Conservation (phyloP, 2,329 filamentous ascomycete species). For the Fusarium oligoseptatum region DNA sequence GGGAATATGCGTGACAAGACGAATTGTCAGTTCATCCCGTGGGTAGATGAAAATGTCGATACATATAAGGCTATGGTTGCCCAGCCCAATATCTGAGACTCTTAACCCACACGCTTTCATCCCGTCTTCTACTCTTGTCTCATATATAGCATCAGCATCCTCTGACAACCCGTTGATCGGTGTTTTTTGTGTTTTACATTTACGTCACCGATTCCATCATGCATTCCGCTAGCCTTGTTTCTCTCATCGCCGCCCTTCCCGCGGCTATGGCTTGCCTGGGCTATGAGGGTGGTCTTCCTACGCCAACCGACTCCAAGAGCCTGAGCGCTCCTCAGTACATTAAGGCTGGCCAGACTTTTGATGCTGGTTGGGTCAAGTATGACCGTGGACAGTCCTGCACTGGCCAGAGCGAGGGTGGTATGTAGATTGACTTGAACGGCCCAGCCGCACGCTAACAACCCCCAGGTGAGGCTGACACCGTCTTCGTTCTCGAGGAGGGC, state of each 20-base stretch:
- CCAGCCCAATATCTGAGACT: not conserved
- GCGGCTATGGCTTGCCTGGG: conserved; percentile 49
- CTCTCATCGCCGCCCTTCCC: conserved; percentile 36
- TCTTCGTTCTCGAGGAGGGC: conserved; percentile 56
- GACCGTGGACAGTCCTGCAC: conserved; percentile 57
- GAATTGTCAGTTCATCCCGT: not conserved
- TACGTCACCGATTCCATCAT: conserved; percentile 25
- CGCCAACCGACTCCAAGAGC: conserved; percentile 40
- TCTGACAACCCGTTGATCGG: conserved; percentile 23
- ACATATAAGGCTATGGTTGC: not conserved
- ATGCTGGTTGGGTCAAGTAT: conserved; percentile 51
- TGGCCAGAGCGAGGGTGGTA: conserved; percentile 58
- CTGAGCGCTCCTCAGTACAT: conserved; percentile 49
- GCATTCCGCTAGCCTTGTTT: conserved; percentile 32
- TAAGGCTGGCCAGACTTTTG: conserved; percentile 44
- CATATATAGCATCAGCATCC: not conserved
- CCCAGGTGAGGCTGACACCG: conserved; percentile 49
- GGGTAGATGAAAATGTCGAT: not conserved
- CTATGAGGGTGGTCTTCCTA: conserved; percentile 45
- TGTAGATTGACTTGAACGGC: conserved; percentile 25
- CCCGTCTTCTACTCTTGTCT: conserved; percentile 4
- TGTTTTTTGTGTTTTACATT: conserved; percentile 9
- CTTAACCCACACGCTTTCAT: not conserved
- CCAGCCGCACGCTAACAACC: not conserved
- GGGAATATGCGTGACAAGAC: not conserved